Conservation (phyloP, 164 flowering plant species). For the Vitis labrusca region DNA sequence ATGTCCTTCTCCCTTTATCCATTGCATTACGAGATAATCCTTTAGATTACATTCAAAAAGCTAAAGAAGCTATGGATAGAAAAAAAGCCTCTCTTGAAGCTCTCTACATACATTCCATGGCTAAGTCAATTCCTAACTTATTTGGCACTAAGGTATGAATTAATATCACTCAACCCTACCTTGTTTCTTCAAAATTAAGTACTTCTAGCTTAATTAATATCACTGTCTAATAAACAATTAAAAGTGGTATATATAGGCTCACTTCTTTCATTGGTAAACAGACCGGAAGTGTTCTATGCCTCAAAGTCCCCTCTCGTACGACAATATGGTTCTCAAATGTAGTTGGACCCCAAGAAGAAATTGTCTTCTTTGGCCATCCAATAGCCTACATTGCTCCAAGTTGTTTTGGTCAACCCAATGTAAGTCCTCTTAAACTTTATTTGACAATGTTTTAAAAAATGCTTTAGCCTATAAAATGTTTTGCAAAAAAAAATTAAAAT, state of each 20-base stretch:
- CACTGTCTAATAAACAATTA: too few relatives aligned
- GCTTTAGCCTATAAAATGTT: too few relatives aligned
- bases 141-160: slow-evolving; percentile 57
- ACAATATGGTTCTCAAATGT: slow-evolving; percentile 46
- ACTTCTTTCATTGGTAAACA: slow-evolving; percentile 9
- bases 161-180: too few relatives aligned
- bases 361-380: slow-evolving; percentile 39
- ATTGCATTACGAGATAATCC: slow-evolving; percentile 49
- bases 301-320: slow-evolving; percentile 23
- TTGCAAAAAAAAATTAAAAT: too few relatives aligned
- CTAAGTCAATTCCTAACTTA: slow-evolving; percentile 26
- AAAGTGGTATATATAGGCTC: too few relatives aligned
- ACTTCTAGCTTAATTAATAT: too few relatives aligned
- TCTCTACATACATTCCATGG: slow-evolving; percentile 27
- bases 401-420: slow-evolving; percentile 44
- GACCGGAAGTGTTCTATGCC: slow-evolving; percentile 28
- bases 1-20: slow-evolving; percentile 53
- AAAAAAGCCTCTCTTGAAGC: slow-evolving; percentile 70
- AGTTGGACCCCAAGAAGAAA: slow-evolving; percentile 48
- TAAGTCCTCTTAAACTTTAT: slow-evolving; percentile 12
- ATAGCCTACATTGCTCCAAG: slow-evolving; percentile 40
- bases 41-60: slow-evolving; percentile 56
- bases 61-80: slow-evolving; percentile 56
- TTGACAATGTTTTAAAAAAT: not conserved
- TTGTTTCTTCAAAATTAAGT: too few relatives aligned